These are phyloP conservation scores for Kuraishia hungarica DNA, from an alignment of 805 yeast genomes.

Conservation along the genomic window DNA sequence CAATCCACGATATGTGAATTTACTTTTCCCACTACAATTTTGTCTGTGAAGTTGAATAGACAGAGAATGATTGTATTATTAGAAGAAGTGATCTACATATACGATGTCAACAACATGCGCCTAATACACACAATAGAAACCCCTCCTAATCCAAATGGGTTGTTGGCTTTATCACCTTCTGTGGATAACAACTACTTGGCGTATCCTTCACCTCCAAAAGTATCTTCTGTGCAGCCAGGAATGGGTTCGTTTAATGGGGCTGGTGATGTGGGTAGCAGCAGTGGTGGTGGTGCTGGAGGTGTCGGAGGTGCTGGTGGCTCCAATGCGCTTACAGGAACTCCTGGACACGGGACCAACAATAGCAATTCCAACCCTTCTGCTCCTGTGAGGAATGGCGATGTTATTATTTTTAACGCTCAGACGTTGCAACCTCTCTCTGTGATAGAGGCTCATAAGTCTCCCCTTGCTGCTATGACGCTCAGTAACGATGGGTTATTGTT, in stretches of 20 bases:
- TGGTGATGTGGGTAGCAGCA: neutral
- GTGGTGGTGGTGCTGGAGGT: too few relatives aligned
- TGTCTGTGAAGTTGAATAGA: constrained; percentile 74
- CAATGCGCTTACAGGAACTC: neutral
- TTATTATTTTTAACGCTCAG: constrained; percentile 72
- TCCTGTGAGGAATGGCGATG: constrained; percentile 50
- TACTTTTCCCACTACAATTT: constrained; percentile 75
- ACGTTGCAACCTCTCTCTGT: constrained; percentile 76
- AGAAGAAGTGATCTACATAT: constrained; percentile 77
- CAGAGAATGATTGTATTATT: constrained; percentile 76
- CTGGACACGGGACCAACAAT: neutral
- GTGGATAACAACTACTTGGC: constrained; percentile 48
- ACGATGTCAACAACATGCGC: constrained; percentile 86
- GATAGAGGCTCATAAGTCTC: constrained; percentile 82
- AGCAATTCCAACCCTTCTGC: constrained; percentile 1
- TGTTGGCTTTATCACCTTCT: constrained; percentile 52
- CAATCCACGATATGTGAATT: constrained; percentile 73
- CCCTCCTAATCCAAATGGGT: constrained; percentile 47
- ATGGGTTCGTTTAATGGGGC: neutral
- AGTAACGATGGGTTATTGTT: constrained; percentile 72
- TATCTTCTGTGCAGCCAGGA: constrained; percentile 8
- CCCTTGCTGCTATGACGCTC: constrained; percentile 61
- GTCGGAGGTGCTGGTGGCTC: neutral
- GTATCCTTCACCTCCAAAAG: constrained; percentile 70
- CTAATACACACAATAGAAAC: constrained; percentile 69